These are phyloP conservation scores for Pseudomicrostroma phylloplanum DNA, from an alignment of 1,284 basidiomycete species.

Conservation along the genomic window DNA sequence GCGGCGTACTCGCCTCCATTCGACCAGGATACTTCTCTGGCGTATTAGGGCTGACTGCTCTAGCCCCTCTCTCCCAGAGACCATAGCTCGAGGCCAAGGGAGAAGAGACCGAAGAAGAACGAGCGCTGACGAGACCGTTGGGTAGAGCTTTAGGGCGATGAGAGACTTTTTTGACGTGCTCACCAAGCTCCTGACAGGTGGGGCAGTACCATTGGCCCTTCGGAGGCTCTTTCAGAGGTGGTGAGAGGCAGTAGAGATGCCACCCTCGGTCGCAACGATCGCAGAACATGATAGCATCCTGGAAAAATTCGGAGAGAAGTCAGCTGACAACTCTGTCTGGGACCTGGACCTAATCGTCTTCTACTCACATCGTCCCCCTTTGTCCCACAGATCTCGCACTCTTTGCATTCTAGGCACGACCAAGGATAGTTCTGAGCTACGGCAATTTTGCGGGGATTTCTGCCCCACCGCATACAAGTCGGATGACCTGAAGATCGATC, in stretches of 20 bases:
- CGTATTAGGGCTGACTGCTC: slow-evolving; percentile 2
- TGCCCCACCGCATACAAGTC: slow-evolving; percentile 44
- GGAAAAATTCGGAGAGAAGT: not conserved
- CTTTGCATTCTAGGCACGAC: slow-evolving; percentile 89
- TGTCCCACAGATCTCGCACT: slow-evolving; percentile 75
- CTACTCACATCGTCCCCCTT: slow-evolving; percentile 81
- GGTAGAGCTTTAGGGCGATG: not conserved
- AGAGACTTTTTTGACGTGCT: slow-evolving; percentile 8
- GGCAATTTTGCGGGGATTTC: slow-evolving; percentile 52
- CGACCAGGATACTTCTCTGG: slow-evolving; percentile 16
- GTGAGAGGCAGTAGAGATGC: slow-evolving; percentile 81
- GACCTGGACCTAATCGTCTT: no score
- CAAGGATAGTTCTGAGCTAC: slow-evolving; percentile 68
- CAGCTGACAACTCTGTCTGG: not conserved
- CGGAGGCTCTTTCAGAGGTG: slow-evolving; percentile 53
- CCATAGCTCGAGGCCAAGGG: slow-evolving; percentile 22
- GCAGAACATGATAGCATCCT: slow-evolving; percentile 68
- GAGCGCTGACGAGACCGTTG: slow-evolving; percentile 6
- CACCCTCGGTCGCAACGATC: slow-evolving; percentile 93
- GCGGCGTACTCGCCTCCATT: slow-evolving; percentile 19
- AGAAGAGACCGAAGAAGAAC: slow-evolving; percentile 8
- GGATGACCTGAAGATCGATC: slow-evolving; percentile 38
- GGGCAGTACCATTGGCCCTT: slow-evolving; percentile 28
- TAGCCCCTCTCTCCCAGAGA: slow-evolving; percentile 21
- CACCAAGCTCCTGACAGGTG: slow-evolving; percentile 20